Conservation (phyloP, 1,284 basidiomycete species). For the Hemileia vastatrix region DNA sequence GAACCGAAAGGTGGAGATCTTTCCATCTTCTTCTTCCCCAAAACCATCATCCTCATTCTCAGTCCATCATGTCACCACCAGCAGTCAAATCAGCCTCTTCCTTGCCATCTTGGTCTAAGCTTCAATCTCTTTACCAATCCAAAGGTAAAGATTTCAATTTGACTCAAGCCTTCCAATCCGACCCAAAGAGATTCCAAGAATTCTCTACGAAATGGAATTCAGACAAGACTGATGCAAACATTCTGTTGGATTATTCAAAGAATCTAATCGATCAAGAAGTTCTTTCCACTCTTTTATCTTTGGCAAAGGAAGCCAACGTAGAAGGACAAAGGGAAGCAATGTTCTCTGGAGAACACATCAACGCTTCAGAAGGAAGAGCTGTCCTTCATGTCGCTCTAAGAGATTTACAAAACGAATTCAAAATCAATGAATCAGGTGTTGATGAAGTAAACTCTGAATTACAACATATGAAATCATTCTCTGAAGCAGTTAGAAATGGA, state of each 20-base stretch:
- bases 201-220: conserved; percentile 67
- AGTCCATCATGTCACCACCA: too few species aligned
- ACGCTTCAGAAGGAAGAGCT: conserved; percentile 91
- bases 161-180: conserved; percentile 79
- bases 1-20: too few species aligned
- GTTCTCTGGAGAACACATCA: conserved; percentile 93
- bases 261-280: conserved; percentile 85
- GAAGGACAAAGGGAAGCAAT: conserved; percentile 80
- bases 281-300: conserved; percentile 56
- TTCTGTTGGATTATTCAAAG: conserved; percentile 94
- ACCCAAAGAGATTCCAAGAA: conserved; percentile 73
- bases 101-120: conserved; percentile 79
- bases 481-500: conserved; percentile 72
- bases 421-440: conserved; percentile 68
- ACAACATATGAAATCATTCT: conserved; percentile 82
- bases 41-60: too few species aligned
- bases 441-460: conserved; percentile 75
- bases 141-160: conserved; percentile 68
- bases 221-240: conserved; percentile 59
- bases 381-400: conserved; percentile 91
- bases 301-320: conserved; percentile 75
- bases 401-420: conserved; percentile 63
- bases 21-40: too few species aligned
- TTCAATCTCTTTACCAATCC: conserved; percentile 70
- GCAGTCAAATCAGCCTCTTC: too few species aligned